These are phyloP conservation scores for Favolaschia claudopus DNA, from an alignment of 768 basidiomycete genomes.

Conservation along the genomic window DNA sequence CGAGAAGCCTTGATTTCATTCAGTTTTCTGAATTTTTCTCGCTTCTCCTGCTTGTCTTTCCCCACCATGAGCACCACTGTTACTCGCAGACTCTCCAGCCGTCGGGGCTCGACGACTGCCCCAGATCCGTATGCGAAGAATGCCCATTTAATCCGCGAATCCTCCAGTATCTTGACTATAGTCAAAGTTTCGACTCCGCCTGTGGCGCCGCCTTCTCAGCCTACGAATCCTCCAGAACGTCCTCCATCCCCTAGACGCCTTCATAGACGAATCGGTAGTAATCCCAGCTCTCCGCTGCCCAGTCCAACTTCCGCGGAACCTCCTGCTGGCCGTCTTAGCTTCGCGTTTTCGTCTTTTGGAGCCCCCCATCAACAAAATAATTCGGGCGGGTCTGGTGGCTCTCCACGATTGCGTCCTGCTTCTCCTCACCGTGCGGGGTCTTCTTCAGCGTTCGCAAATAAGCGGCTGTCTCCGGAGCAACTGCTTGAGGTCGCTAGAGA, in stretches of 20 bases:
- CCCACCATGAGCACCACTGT: conserved; percentile 14
- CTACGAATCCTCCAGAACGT: conserved; percentile 31
- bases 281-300: conserved; percentile 34
- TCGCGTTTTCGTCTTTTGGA: conserved; percentile 73
- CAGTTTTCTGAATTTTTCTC: no score
- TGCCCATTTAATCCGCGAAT: conserved; percentile 55
- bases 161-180: conserved; percentile 75
- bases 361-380: conserved; percentile 32
- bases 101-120: conserved; percentile 75
- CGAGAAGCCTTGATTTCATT: conserved; percentile 5
- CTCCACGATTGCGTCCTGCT: conserved; percentile 57
- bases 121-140: conserved; percentile 73
- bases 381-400: conserved; percentile 43
- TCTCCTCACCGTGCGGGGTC: conserved; percentile 52
- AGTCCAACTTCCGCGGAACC: conserved; percentile 31
- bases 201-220: conserved; percentile 36
- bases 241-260: conserved; percentile 37
- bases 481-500: conserved; percentile 76
- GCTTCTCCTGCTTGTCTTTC: neutral
- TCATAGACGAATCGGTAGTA: conserved; percentile 39
- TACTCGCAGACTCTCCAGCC: conserved; percentile 51
- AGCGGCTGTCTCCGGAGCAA: conserved; percentile 74
- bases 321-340: conserved; percentile 53
- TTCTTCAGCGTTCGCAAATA: conserved; percentile 46
- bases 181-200: conserved; percentile 61